Percentiles rank a stretch among this genome's conserved stretches.
Evolutionary conservation across 2,329 filamentous ascomycete genomes (phyloP).

Genomic region (Lithohypha guttulata): DNA sequence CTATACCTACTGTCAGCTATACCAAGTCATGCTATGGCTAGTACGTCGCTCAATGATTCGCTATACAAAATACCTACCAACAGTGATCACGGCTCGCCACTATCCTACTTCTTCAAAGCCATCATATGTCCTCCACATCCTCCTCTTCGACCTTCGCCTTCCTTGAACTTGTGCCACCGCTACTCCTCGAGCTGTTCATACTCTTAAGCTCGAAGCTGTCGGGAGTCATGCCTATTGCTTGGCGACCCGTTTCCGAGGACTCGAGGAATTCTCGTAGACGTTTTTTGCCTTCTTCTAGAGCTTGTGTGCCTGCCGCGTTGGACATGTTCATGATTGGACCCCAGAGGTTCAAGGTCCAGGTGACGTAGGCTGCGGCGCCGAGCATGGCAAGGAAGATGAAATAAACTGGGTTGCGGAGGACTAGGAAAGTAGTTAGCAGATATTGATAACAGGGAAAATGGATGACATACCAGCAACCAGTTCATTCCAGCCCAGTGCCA

Average conservation of each 20-base stretch:
- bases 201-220: conserved; percentile 51
- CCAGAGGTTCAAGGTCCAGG: conserved; percentile 88
- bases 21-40: too few relatives aligned
- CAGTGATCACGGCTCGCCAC: too few relatives aligned
- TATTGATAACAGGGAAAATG: neutral
- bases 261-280: conserved; percentile 82
- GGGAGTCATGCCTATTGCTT: conserved; percentile 67
- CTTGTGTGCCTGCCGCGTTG: conserved; percentile 78
- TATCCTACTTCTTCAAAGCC: too few relatives aligned
- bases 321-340: conserved; percentile 93
- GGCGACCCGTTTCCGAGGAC: conserved; percentile 70
- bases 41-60: too few relatives aligned
- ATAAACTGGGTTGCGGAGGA: conserved; percentile 85
- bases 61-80: too few relatives aligned
- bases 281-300: conserved; percentile 82
- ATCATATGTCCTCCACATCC: conserved; percentile 8
- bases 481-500: conserved; percentile 97
- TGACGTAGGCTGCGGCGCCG: conserved; percentile 69
- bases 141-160: conserved; percentile 1
- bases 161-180: neutral
- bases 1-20: too few relatives aligned
- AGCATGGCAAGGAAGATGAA: conserved; percentile 78
- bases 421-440: conserved; percentile 37
- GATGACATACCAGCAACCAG: conserved; percentile 69
- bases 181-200: conserved; percentile 19